phyloP scores from a whole-genome alignment of 768 basidiomycete genomes.

The Tricholoma furcatifolium region DNA sequence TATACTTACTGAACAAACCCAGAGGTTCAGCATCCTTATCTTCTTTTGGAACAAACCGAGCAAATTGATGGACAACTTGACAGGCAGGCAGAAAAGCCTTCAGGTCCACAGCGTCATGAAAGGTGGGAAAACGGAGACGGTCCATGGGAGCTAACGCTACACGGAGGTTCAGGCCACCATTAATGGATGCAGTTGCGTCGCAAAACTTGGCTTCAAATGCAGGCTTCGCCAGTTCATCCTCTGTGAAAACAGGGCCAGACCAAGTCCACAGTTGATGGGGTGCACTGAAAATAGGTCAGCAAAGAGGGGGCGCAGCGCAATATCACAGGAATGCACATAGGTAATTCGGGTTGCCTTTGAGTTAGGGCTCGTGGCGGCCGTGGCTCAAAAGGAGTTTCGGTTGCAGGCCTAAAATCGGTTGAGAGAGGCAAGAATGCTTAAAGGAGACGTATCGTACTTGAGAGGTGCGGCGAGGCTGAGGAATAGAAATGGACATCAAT shows the following conservation, averaged over 20 bases:
- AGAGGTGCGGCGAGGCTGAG: slow-evolving; percentile 35
- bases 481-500: not conserved
- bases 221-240: slow-evolving; percentile 35
- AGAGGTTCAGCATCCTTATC: slow-evolving; percentile 40
- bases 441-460: slow-evolving; percentile 20
- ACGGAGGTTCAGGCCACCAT: slow-evolving; percentile 47
- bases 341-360: slow-evolving; percentile 12
- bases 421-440: not conserved
- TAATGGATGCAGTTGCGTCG: slow-evolving; percentile 39
- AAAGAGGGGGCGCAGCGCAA: not conserved
- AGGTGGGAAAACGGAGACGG: slow-evolving; percentile 41
- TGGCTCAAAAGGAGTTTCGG: slow-evolving; percentile 21
- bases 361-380: slow-evolving; percentile 20
- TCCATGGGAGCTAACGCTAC: slow-evolving; percentile 40
- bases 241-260: slow-evolving; percentile 54
- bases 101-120: slow-evolving; percentile 51
- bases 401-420: slow-evolving; percentile 18
- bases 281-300: slow-evolving; percentile 34
- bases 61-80: slow-evolving; percentile 50
- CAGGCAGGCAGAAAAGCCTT: slow-evolving; percentile 47
- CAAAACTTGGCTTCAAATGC: slow-evolving; percentile 50
- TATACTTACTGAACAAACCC: slow-evolving; percentile 39
- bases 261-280: slow-evolving; percentile 63
- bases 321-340: slow-evolving; percentile 17
- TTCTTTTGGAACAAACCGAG: slow-evolving; percentile 41